Percentiles rank a stretch among this genome's conserved stretches.
These are phyloP conservation scores for Leptodontidium sp. DNA, from an alignment of 2,329 filamentous ascomycete genomes.

Conservation along the genomic window DNA sequence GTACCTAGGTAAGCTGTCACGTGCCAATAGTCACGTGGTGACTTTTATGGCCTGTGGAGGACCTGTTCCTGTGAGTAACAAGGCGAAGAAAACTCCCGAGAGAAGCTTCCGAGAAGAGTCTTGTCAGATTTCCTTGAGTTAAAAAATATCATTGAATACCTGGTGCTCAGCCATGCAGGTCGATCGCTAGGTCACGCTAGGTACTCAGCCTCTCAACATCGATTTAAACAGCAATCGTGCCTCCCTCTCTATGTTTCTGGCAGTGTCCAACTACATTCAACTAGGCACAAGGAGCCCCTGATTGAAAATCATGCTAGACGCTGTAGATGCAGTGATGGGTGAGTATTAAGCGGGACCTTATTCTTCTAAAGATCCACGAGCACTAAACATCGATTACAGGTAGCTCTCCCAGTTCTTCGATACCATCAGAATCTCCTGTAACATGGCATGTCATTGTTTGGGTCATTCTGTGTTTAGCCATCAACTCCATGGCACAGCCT, in stretches of 20 bases:
- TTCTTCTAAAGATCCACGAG: no score
- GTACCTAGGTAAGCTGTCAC: no score
- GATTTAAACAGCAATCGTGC: neutral
- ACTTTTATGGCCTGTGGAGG: no score
- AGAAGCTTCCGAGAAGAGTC: no score
- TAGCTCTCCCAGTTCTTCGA: neutral
- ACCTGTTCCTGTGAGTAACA: no score
- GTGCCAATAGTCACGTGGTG: no score
- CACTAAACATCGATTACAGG: neutral
- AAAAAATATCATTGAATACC: no score
- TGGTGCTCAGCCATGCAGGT: neutral
- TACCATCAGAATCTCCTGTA: constrained; percentile 13
- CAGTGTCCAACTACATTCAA: no score
- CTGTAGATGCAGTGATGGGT: neutral
- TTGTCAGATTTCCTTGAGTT: no score
- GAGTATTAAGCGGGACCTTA: neutral
- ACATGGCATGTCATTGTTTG: constrained; percentile 37
- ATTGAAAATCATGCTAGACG: neutral
- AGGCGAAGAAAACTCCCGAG: no score
- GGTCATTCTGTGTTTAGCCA: constrained; percentile 31
- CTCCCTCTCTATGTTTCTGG: neutral
- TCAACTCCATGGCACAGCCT: constrained; percentile 38
- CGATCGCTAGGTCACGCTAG: neutral
- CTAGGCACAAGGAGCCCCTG: no score
- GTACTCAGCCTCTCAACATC: neutral